Conservation (phyloP, 352 stramenopile genomes). For the Pythium aquatile region DNA sequence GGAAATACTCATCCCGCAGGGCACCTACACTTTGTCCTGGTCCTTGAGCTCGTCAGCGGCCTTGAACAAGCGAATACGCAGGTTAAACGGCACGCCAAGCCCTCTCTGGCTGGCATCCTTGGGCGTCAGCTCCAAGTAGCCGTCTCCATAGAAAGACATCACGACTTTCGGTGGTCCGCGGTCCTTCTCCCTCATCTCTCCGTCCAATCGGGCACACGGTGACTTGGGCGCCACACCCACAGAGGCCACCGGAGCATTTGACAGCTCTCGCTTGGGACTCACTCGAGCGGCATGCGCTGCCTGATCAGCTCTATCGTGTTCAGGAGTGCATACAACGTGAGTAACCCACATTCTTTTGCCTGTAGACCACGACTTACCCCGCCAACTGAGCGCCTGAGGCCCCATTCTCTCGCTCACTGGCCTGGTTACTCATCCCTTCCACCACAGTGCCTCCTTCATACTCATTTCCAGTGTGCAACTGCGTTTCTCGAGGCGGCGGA, state of each 20-base stretch:
- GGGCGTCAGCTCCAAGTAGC: slow-evolving; percentile 17
- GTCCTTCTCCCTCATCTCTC: background rate
- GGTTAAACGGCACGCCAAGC: slow-evolving; percentile 11
- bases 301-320: background rate
- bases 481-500: background rate
- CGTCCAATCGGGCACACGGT: background rate
- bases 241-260: background rate
- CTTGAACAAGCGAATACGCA: slow-evolving; percentile 18
- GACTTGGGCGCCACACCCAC: background rate
- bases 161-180: background rate
- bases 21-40: background rate
- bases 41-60: slow-evolving; percentile 10
- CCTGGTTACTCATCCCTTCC: background rate
- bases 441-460: background rate
- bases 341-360: background rate
- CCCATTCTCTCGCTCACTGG: background rate
- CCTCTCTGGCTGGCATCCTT: background rate
- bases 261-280: background rate
- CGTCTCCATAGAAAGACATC: slow-evolving; percentile 22
- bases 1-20: background rate
- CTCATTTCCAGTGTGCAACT: background rate
- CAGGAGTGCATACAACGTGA: background rate
- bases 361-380: background rate
- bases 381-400: background rate
- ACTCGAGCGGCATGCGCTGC: background rate